phyloP scores from a whole-genome alignment of 2,329 filamentous ascomycete species.

The Pseudogymnoascus sp. region DNA sequence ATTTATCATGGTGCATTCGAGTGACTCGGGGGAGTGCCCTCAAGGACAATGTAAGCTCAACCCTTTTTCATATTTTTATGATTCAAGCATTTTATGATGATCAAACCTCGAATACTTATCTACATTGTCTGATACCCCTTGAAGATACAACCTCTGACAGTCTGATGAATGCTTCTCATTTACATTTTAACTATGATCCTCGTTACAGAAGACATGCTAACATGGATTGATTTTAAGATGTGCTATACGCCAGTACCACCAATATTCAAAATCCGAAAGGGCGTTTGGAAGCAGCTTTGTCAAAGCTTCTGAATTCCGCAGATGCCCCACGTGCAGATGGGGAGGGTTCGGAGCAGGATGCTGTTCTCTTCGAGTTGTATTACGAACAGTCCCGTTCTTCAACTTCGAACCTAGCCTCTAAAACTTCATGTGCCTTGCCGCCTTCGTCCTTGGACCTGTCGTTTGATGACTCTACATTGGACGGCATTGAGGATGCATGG shows the following conservation, averaged over 20 bases:
- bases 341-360: slow-evolving; percentile 23
- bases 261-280: slow-evolving; percentile 17
- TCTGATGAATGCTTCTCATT: slow-evolving; percentile 54
- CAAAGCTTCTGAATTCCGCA: slow-evolving; percentile 30
- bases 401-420: slow-evolving; percentile 25
- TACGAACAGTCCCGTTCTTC: slow-evolving; percentile 43
- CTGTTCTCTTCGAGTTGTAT: slow-evolving; percentile 41
- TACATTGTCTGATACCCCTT: slow-evolving; percentile 98
- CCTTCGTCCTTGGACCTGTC: slow-evolving; percentile 55
- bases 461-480: slow-evolving; percentile 64
- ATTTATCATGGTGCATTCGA: slow-evolving; percentile 68
- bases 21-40: slow-evolving; percentile 89
- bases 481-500: slow-evolving; percentile 64
- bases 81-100: slow-evolving; percentile 65
- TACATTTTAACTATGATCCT: slow-evolving; percentile 10
- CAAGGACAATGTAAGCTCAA: slow-evolving; percentile 73
- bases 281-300: slow-evolving; percentile 30
- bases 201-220: slow-evolving; percentile 16
- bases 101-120: slow-evolving; percentile 88
- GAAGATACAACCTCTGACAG: slow-evolving; percentile 81
- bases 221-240: slow-evolving; percentile 23
- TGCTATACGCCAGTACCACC: slow-evolving; percentile 26
- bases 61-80: slow-evolving; percentile 14
- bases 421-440: slow-evolving; percentile 46
- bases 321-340: not conserved